Evolutionary conservation across 352 stramenopile genomes (phyloP), one percentile per base, ranked within the genome.

Genomic region (Elongisporangium prolatum): DNA sequence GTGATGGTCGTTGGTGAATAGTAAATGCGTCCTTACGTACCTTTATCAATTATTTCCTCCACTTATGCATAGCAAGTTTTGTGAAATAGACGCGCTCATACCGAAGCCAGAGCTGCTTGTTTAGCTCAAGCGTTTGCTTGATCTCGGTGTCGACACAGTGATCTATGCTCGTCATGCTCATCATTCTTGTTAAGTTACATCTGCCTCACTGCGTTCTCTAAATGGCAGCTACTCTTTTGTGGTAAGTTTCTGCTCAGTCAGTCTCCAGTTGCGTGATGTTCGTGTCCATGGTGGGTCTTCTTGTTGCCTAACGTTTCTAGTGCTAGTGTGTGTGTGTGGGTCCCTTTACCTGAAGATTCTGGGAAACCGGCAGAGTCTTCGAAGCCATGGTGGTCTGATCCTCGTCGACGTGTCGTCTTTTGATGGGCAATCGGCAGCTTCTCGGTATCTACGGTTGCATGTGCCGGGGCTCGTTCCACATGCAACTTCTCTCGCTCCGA

Each of bases 321-420:
- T 57, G 28, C 52, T 22, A 56, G 53, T 24, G 56, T 38, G 47
- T 70, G 59, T 18, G 37, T 38, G 47, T 70, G 59, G n/a, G 37
- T 21, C 52, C 50, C 52, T 66, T 66, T 69, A 4, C 57, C 52
- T 18, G 48, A 28, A 52, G 68, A 58, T 54, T 74, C 60, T 28
- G 53, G 40, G 16, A 48, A 20, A 49, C 56, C 58, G 8, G 52
- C 18, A 21, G 50, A 51, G 49, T 75, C 66, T 20, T 62, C 68
- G 56, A 57, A 61, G n/a, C 76, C 70, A 34, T 74, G 65, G 53
- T 79, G 75, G 50, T 84, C 73, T 14, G 76, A 84, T 48, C 73
- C 71, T 71, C 76, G 63, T 52, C 34, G 34, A 13, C 76, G 63
- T 25, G 63, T 67, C 21, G 68, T 65, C 49, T 86, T 86, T 50